A percentile compares a stretch with the other conserved stretches of the same genome.
These are phyloP conservation scores for Pinus albicaulis DNA, from an alignment of 75 land plant genomes.

Conservation along the genomic window DNA sequence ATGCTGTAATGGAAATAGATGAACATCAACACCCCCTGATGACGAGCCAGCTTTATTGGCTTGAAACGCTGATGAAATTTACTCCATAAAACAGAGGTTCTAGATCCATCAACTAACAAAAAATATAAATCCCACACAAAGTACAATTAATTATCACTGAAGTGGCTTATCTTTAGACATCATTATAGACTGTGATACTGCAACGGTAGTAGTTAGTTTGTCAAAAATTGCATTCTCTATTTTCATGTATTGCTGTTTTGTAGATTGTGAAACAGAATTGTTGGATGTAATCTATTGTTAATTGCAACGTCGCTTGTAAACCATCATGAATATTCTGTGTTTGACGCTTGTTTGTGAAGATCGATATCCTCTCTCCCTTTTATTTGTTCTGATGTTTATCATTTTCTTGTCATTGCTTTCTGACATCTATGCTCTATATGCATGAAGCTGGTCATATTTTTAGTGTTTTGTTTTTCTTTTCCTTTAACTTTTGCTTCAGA, in stretches of 20 bases:
- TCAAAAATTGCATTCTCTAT: background rate
- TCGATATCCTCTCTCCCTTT: background rate
- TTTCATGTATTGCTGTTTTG: background rate
- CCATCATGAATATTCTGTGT: background rate
- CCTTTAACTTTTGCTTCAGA: constrained; percentile 40
- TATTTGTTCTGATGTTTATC: background rate
- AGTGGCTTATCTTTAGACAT: too few relatives aligned
- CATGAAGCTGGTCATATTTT: background rate
- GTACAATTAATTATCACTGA: too few relatives aligned
- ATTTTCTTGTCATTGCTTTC: background rate
- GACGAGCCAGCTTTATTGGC: too few relatives aligned
- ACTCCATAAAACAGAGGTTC: too few relatives aligned
- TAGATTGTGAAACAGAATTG: background rate
- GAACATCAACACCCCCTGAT: too few relatives aligned
- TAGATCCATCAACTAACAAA: too few relatives aligned
- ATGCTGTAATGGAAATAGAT: too few relatives aligned
- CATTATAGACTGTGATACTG: background rate
- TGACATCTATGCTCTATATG: too few relatives aligned
- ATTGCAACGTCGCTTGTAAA: background rate
- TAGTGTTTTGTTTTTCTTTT: background rate
- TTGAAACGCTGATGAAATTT: too few relatives aligned
- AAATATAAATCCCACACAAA: too few relatives aligned
- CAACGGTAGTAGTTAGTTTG: background rate
- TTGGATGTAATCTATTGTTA: background rate
- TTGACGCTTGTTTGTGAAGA: background rate